Conservation (phyloP, 2,329 filamentous ascomycete genomes). For the Aspergillus carbonarius region DNA sequence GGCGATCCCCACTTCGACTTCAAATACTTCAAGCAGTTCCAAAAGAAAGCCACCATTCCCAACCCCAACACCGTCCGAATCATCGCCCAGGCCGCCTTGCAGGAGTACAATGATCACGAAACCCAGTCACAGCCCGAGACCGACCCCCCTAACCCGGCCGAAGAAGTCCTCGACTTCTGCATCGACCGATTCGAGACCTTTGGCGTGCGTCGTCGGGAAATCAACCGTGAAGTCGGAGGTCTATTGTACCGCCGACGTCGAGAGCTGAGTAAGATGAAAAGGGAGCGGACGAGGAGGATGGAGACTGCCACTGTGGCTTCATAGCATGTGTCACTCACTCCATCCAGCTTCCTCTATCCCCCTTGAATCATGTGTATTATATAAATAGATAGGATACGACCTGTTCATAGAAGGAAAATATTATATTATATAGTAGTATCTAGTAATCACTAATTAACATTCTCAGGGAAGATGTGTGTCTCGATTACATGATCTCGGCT, state of each 20-base stretch:
- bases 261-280: background rate
- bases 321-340: too few species aligned
- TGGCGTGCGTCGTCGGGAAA: slow-evolving; percentile 28
- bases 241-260: slow-evolving; percentile 24
- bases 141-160: slow-evolving; percentile 11
- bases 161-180: slow-evolving; percentile 35
- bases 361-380: too few species aligned
- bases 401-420: too few species aligned
- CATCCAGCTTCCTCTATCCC: too few species aligned
- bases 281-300: slow-evolving; percentile 1
- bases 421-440: too few species aligned
- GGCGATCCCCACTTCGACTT: slow-evolving; percentile 29
- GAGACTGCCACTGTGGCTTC: background rate
- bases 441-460: too few species aligned
- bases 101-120: slow-evolving; percentile 23
- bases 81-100: slow-evolving; percentile 34
- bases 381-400: too few species aligned
- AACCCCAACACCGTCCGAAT: slow-evolving; percentile 39
- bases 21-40: slow-evolving; percentile 23
- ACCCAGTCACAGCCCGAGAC: background rate
- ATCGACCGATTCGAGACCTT: slow-evolving; percentile 31
- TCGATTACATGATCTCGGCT: too few species aligned
- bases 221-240: slow-evolving; percentile 36
- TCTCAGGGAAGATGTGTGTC: too few species aligned
- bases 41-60: slow-evolving; percentile 32